Percentiles rank a stretch among this genome's conserved stretches.
Conservation (phyloP, 176 grass and related monocot genomes). For the Oryza punctata region DNA sequence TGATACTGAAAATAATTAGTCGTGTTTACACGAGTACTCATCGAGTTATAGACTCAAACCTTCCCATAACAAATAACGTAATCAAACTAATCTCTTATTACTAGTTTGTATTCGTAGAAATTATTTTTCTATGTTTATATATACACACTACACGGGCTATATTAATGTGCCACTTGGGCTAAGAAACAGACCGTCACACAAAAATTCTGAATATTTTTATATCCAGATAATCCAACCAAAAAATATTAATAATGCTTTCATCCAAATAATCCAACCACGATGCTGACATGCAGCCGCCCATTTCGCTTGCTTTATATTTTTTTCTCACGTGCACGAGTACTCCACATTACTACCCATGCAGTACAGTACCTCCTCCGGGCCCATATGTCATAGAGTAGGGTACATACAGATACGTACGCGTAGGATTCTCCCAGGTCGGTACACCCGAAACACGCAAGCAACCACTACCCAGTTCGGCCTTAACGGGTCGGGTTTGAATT, state of each 20-base stretch:
- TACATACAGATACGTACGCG: neutral
- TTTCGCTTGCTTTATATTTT: neutral
- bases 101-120: no score
- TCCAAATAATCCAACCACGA: neutral
- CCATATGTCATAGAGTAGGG: neutral
- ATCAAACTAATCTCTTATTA: no score
- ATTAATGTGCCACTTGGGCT: neutral
- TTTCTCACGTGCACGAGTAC: conserved; percentile 17
- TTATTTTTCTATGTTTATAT: no score
- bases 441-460: neutral
- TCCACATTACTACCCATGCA: neutral
- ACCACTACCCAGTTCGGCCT: neutral
- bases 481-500: neutral
- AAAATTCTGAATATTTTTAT: no score
- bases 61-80: accelerated
- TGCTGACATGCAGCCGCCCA: neutral
- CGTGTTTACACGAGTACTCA: no score
- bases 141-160: no score
- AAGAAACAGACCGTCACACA: neutral
- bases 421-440: neutral
- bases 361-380: neutral
- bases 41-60: no score
- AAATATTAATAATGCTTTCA: no score
- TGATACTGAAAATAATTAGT: no score
- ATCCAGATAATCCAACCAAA: neutral